phyloP scores from a whole-genome alignment of 352 stramenopile species.

The Globisporangium acanthophoron region DNA sequence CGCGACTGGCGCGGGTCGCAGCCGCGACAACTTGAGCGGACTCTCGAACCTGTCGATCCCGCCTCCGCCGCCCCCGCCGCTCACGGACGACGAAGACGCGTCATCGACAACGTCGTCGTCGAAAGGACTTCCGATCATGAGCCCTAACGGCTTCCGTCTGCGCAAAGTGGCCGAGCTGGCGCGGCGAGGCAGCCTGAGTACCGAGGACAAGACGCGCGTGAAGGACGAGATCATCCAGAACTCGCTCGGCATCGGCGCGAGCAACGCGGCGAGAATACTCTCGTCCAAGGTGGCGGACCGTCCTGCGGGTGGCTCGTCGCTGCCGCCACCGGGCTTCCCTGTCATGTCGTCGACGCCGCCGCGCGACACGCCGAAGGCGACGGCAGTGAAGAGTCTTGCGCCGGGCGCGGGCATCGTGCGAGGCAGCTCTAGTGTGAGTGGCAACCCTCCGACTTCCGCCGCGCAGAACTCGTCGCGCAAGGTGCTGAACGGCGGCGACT shows the following conservation, averaged over 20 bases:
- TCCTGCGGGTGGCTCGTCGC: constrained; percentile 15
- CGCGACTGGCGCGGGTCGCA: constrained; percentile 28
- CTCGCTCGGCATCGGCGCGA: constrained; percentile 70
- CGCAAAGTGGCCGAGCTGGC: constrained; percentile 78
- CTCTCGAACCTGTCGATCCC: constrained; percentile 57
- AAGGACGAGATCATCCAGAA: constrained; percentile 88
- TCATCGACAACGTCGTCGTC: constrained; percentile 58
- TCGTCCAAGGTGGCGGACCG: constrained; percentile 46
- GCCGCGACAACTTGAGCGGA: constrained; percentile 23
- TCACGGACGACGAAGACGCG: constrained; percentile 64
- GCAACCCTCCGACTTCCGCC: background rate
- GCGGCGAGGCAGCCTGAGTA: constrained; percentile 71
- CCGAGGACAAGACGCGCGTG: constrained; percentile 73
- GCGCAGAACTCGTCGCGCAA: background rate
- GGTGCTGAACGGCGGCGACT: background rate
- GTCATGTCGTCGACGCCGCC: constrained; percentile 30
- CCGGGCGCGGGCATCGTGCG: constrained; percentile 55
- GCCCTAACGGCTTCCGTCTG: constrained; percentile 64
- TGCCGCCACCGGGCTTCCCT: constrained; percentile 45
- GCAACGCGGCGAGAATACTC: constrained; percentile 50
- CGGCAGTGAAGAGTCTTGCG: constrained; percentile 39
- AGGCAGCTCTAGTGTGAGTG: constrained; percentile 6
- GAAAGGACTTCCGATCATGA: constrained; percentile 77
- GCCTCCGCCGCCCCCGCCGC: constrained; percentile 51
- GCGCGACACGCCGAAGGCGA: constrained; percentile 45